A percentile compares a stretch with the other conserved stretches of the same genome.
These are phyloP conservation scores for Phytophthora europaea DNA, from an alignment of 352 stramenopile genomes.

Conservation along the genomic window DNA sequence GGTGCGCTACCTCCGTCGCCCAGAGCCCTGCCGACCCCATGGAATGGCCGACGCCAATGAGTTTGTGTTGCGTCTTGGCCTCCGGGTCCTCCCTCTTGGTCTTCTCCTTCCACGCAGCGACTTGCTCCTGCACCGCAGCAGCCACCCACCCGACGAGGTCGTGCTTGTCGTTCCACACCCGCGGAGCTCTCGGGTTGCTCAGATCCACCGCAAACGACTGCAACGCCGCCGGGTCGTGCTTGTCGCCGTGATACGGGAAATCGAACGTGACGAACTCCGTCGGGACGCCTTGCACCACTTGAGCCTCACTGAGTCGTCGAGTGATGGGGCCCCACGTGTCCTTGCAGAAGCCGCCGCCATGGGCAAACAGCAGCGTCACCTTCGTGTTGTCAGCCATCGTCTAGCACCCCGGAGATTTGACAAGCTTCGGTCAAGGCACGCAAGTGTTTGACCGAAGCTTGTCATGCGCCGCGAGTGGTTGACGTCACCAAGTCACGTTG, in stretches of 20 bases:
- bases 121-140: slow-evolving; percentile 34
- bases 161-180: slow-evolving; percentile 39
- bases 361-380: slow-evolving; percentile 55
- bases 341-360: slow-evolving; percentile 58
- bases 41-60: slow-evolving; percentile 62
- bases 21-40: slow-evolving; percentile 54
- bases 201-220: slow-evolving; percentile 37
- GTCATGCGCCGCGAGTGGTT: slow-evolving; percentile 23
- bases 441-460: slow-evolving; percentile 15
- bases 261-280: slow-evolving; percentile 51
- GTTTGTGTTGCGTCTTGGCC: slow-evolving; percentile 21
- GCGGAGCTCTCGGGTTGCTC: slow-evolving; percentile 34
- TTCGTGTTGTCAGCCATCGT: slow-evolving; percentile 33
- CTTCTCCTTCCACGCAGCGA: slow-evolving; percentile 39
- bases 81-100: slow-evolving; percentile 19
- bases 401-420: not conserved
- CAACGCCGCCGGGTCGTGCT: slow-evolving; percentile 28
- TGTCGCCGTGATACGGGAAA: slow-evolving; percentile 57
- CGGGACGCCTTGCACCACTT: slow-evolving; percentile 30
- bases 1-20: slow-evolving; percentile 44
- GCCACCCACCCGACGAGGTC: slow-evolving; percentile 34
- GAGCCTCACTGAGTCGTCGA: slow-evolving; percentile 34
- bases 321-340: slow-evolving; percentile 60
- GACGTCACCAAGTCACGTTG: slow-evolving; percentile 38
- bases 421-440: slow-evolving; percentile 16